Evolutionary conservation across 805 yeast species (phyloP).

Genomic region (Metschnikowia picachoensis): DNA sequence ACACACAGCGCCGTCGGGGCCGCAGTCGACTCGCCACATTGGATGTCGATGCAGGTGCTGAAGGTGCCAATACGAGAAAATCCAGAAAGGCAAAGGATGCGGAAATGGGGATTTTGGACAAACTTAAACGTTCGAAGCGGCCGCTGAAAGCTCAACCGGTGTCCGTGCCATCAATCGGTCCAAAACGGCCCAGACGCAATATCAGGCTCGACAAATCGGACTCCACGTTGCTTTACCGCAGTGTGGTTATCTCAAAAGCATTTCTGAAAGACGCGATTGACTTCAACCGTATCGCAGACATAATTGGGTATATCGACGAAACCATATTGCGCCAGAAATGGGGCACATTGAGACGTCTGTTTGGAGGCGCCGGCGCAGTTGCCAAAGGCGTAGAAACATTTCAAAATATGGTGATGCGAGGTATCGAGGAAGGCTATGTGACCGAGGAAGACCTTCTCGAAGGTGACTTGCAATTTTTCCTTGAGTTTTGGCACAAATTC

Average conservation of each 20-base stretch:
- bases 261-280: constrained; percentile 53
- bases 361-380: constrained; percentile 50
- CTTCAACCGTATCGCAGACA: constrained; percentile 56
- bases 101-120: constrained; percentile 8
- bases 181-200: constrained; percentile 16
- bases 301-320: constrained; percentile 42
- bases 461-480: constrained; percentile 48
- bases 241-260: constrained; percentile 65
- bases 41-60: constrained; percentile 4
- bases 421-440: constrained; percentile 54
- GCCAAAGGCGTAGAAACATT: constrained; percentile 57
- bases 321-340: constrained; percentile 59
- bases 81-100: background rate
- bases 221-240: constrained; percentile 53
- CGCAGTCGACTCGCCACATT: constrained; percentile 13
- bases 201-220: constrained; percentile 41
- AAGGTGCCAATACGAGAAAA: background rate
- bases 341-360: constrained; percentile 57
- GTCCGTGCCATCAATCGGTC: constrained; percentile 1
- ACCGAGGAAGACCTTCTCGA: constrained; percentile 47
- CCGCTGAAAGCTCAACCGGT: constrained; percentile 12
- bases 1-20: constrained; percentile 5
- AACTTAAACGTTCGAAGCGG: constrained; percentile 13
- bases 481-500: constrained; percentile 62
- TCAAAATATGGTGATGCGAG: constrained; percentile 59